Evolutionary conservation across 768 basidiomycete genomes (phyloP), one percentile per base, ranked within the genome.

Genomic region (Sarcomyxa edulis): DNA sequence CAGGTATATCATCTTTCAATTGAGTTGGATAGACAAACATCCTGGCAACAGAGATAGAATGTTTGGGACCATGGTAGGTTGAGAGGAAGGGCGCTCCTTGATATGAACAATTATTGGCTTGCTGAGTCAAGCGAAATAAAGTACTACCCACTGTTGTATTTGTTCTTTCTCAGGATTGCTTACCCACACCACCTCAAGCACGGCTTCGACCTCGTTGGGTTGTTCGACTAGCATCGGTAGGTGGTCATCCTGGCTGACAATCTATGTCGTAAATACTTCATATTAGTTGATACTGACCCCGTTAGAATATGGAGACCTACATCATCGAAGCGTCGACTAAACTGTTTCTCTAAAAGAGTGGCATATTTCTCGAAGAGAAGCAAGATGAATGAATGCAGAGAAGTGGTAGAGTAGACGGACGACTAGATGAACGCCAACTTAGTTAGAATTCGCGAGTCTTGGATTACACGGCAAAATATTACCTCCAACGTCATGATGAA

Each of bases 401-500:
- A 76, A n/a, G 71, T 71, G 7, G 89, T 86, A 5, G 90, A 78
- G 58, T 93, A 98, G 5, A 81, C 82, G 51, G 90, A 90, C 4
- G 87, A 81, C 93, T 95, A 22, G 19, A 32, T 27, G 45, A 32
- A 8, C 5, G 26, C 18, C 9, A 41, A 31, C 6, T 25, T 5
- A 37, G 9, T 2, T 11, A 6, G 15, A 19, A 15, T 11, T 18
- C 5, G 7, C 7, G 22, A 12, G 6, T 12, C 5, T 4, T 26
- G 20, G 24, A n/a, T 10, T 16, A 6, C 10, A 15, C 14, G 11
- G 25, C 4, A 14, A 8, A 36, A 11, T 31, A 67, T 39, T 48
- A 93, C 95, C 75, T 96, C 93, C 1, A 98, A 66, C 0, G 92
- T 94, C 76, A 88, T 89, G 24, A 93, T 82, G 48, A 96, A 97